These are phyloP conservation scores for Aurantiochytrium sp. DNA, from an alignment of 108 stramenopile genomes.

Conservation along the genomic window DNA sequence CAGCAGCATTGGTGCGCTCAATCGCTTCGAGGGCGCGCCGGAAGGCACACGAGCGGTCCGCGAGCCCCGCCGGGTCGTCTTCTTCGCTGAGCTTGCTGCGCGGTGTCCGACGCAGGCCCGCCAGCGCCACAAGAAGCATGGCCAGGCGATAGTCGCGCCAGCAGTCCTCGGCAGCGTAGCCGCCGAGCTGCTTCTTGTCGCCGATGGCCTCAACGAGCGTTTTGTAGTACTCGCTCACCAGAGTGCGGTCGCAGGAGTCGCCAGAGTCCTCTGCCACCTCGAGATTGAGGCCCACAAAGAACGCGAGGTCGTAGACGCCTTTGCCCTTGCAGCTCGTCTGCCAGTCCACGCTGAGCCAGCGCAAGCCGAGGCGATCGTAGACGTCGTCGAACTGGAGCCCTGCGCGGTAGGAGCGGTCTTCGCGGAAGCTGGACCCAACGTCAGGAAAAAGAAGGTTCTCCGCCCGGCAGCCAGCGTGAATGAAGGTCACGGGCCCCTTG, in stretches of 20 bases:
- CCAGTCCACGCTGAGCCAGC: constrained; percentile 9
- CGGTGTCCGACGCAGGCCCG: background rate
- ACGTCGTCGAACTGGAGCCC: background rate
- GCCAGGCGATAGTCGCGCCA: constrained; percentile 24
- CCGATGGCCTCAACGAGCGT: background rate
- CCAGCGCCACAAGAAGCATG: background rate
- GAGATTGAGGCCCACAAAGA: background rate
- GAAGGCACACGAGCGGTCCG: too few relatives aligned
- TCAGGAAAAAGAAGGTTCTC: background rate
- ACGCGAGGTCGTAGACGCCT: background rate
- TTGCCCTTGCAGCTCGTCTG: background rate
- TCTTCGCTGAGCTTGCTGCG: background rate
- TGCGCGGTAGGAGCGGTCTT: background rate
- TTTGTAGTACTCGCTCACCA: background rate
- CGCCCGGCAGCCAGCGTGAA: background rate
- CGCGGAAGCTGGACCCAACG: background rate
- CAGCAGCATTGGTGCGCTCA: background rate
- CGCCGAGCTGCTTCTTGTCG: background rate
- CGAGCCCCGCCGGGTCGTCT: background rate
- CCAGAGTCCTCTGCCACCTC: background rate
- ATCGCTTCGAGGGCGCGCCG: background rate
- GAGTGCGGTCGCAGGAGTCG: background rate
- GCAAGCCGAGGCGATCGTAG: background rate
- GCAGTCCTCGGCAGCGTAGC: background rate
- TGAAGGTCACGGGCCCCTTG: background rate